Conservation (phyloP, 163 green algal species). For the Prototheca stagnorum region DNA sequence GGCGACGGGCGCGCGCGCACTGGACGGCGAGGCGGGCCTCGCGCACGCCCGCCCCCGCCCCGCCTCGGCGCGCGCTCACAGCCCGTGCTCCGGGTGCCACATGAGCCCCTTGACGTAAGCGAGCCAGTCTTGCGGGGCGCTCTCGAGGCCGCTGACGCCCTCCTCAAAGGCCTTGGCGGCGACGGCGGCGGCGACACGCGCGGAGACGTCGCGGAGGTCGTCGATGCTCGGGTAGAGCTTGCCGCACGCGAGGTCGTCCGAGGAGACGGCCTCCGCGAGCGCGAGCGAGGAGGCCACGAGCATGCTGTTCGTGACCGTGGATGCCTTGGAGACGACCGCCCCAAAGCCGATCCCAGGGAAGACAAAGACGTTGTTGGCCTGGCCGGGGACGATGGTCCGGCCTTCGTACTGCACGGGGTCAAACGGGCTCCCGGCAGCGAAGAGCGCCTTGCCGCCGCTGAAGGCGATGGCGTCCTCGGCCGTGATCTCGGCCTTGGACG, state of each 20-base stretch:
- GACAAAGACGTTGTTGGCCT: constrained; percentile 64
- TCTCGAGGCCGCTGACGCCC: constrained; percentile 11
- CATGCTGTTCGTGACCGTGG: constrained; percentile 46
- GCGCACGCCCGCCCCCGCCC: no score
- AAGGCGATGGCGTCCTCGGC: constrained; percentile 41
- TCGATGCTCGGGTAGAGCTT: constrained; percentile 28
- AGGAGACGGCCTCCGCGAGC: constrained; percentile 8
- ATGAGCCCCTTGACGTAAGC: constrained; percentile 16
- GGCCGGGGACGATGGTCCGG: constrained; percentile 24
- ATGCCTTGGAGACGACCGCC: constrained; percentile 39
- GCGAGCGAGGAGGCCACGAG: constrained; percentile 34
- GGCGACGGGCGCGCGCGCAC: no score
- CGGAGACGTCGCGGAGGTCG: constrained; percentile 18
- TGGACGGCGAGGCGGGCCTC: no score
- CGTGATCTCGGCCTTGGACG: constrained; percentile 72
- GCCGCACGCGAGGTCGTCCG: constrained; percentile 15
- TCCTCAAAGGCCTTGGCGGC: constrained; percentile 14
- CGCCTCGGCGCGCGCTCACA: no score
- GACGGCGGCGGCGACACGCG: constrained; percentile 26
- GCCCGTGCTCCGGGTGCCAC: constrained; percentile 20
- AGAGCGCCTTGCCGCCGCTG: constrained; percentile 18
- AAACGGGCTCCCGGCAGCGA: constrained; percentile 36
- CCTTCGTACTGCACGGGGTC: constrained; percentile 26
- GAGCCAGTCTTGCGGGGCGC: constrained; percentile 6
- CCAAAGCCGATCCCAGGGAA: constrained; percentile 50